These are phyloP conservation scores for Aureobasidium pullulans DNA, from an alignment of 2,329 filamentous ascomycete species.

Conservation along the genomic window DNA sequence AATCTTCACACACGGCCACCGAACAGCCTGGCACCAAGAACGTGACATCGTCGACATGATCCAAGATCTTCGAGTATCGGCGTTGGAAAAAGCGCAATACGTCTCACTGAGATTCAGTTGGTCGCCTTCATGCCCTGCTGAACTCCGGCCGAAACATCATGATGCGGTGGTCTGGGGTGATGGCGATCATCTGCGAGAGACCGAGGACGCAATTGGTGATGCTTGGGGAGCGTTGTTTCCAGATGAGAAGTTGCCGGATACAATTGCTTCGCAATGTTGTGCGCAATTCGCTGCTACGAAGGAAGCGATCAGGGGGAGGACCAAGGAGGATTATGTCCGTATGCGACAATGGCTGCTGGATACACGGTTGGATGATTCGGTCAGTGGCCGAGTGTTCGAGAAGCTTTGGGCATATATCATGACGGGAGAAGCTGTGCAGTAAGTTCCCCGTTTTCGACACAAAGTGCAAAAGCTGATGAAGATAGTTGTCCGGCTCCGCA, in stretches of 20 bases:
- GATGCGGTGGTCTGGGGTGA: neutral
- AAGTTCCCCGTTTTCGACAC: neutral
- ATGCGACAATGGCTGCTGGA: slow-evolving; percentile 51
- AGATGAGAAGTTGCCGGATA: neutral
- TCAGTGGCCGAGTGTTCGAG: slow-evolving; percentile 5
- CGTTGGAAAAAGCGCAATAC: neutral
- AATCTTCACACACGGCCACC: neutral
- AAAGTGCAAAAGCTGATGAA: neutral
- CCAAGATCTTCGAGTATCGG: neutral
- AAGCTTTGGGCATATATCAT: slow-evolving; percentile 3
- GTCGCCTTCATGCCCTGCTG: slow-evolving; percentile 14
- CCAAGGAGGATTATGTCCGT: slow-evolving; percentile 47
- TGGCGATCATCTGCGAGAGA: neutral
- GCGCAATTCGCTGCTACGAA: slow-evolving; percentile 59
- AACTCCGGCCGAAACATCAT: slow-evolving; percentile 20
- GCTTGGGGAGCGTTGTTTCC: slow-evolving; percentile 14
- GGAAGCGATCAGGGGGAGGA: slow-evolving; percentile 42
- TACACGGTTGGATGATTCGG: neutral
- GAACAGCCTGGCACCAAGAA: neutral
- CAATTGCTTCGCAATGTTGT: slow-evolving; percentile 12
- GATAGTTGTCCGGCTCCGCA: slow-evolving; percentile 1
- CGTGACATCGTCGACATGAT: neutral
- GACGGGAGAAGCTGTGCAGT: neutral
- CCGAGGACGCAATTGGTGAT: neutral
- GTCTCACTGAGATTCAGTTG: neutral